Evolutionary conservation across 2,329 filamentous ascomycete genomes (phyloP).

Genomic region (Alternaria burnsii): DNA sequence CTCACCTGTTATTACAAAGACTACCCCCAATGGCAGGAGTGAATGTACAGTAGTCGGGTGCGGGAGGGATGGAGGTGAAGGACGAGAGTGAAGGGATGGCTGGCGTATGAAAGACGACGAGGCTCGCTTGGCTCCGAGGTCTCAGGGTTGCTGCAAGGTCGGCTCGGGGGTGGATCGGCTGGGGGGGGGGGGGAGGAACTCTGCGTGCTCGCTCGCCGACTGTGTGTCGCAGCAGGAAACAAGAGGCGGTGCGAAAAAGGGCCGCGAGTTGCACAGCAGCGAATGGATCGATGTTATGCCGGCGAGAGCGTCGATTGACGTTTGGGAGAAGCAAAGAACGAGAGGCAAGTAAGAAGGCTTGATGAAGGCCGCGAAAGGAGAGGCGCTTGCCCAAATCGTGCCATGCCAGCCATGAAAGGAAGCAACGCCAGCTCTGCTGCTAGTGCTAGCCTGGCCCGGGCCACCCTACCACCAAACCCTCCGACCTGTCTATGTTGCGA

Average conservation of each 20-base stretch:
- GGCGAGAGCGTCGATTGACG: slow-evolving; percentile 19
- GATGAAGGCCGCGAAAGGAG: slow-evolving; percentile 34
- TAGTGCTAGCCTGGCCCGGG: slow-evolving; percentile 20
- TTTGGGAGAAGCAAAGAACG: slow-evolving; percentile 24
- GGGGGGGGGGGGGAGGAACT: slow-evolving; percentile 10
- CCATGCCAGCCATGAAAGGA: slow-evolving; percentile 25
- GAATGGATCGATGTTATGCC: slow-evolving; percentile 22
- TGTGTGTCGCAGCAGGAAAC: slow-evolving; percentile 37
- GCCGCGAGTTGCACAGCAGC: slow-evolving; percentile 38
- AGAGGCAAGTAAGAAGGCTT: slow-evolving; percentile 21
- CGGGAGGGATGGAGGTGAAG: slow-evolving; percentile 15
- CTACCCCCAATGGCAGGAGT: slow-evolving; percentile 14
- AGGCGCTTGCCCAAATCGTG: slow-evolving; percentile 26
- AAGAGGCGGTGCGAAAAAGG: slow-evolving; percentile 23
- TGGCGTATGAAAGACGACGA: slow-evolving; percentile 35
- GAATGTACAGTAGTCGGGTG: slow-evolving; percentile 7
- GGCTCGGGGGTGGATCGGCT: slow-evolving; percentile 36
- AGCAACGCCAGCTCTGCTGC: slow-evolving; percentile 25
- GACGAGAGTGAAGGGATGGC: slow-evolving; percentile 38
- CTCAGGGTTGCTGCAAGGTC: slow-evolving; percentile 41
- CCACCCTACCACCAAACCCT: slow-evolving; percentile 22
- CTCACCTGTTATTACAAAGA: slow-evolving; percentile 44
- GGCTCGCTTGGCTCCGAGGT: slow-evolving; percentile 42
- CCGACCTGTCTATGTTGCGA: slow-evolving; percentile 20
- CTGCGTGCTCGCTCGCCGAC: slow-evolving; percentile 23